These are phyloP conservation scores for Musa troglodytarum DNA, from an alignment of 176 grass and related monocot genomes.

Conservation along the genomic window DNA sequence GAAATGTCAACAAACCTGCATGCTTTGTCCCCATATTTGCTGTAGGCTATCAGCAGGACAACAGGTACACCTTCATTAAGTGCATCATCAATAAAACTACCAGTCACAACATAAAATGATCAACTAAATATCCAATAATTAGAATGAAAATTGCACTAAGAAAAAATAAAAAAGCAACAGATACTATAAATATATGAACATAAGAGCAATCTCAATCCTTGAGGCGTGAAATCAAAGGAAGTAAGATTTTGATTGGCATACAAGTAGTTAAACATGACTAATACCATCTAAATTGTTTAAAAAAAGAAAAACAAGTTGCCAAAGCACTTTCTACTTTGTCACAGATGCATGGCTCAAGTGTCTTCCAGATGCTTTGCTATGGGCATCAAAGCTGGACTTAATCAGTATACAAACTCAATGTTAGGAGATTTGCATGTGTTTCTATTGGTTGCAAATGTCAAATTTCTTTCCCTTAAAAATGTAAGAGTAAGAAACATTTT, in stretches of 20 bases:
- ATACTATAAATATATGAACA: too few relatives aligned
- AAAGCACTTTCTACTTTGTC: neutral
- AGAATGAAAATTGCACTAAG: neutral
- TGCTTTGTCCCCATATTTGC: conserved; percentile 80
- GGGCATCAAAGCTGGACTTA: too few relatives aligned
- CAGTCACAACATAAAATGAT: conserved; percentile 26
- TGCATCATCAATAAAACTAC: conserved; percentile 92
- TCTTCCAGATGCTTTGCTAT: neutral
- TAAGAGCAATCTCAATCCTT: neutral
- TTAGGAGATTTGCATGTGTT: too few relatives aligned
- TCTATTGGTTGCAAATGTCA: too few relatives aligned
- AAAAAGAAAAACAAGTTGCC: neutral
- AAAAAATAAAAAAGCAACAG: neutral
- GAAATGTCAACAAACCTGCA: conserved; percentile 50
- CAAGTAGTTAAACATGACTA: neutral
- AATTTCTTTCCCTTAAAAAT: too few relatives aligned
- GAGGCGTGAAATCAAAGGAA: neutral
- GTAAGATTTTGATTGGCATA: neutral
- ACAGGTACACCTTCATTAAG: conserved; percentile 54
- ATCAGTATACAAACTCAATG: too few relatives aligned
- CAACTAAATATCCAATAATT: neutral
- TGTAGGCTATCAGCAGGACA: conserved; percentile 54
- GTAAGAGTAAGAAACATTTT: too few relatives aligned
- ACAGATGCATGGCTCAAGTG: neutral
- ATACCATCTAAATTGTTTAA: neutral